Conservation (phyloP, 768 basidiomycete genomes). For the Pulveroboletus sp. region DNA sequence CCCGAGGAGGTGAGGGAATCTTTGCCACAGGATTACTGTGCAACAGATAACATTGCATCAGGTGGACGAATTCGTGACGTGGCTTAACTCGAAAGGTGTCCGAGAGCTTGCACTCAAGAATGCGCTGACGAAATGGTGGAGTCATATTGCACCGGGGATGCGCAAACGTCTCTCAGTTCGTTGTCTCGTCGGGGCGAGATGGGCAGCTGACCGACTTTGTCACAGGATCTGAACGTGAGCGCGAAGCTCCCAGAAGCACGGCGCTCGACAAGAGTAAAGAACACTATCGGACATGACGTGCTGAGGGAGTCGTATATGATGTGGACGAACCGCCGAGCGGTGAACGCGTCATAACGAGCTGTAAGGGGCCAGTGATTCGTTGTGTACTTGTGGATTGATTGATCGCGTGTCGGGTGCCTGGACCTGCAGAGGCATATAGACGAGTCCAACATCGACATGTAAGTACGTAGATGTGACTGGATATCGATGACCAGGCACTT, state of each 20-base stretch:
- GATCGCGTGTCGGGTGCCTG: not conserved
- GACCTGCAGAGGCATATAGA: conserved; percentile 21
- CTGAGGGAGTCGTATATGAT: conserved; percentile 80
- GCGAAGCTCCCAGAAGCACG: conserved; percentile 76
- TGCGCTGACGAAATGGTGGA: conserved; percentile 76
- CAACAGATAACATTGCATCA: conserved; percentile 30
- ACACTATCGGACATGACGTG: conserved; percentile 54
- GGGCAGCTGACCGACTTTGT: conserved; percentile 6
- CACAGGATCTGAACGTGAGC: conserved; percentile 63
- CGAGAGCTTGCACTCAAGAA: conserved; percentile 81
- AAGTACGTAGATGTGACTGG: conserved; percentile 4
- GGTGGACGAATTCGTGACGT: conserved; percentile 79
- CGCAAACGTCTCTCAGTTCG: conserved; percentile 70
- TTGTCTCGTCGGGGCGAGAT: conserved; percentile 10
- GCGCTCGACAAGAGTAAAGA: conserved; percentile 69
- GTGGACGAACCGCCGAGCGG: conserved; percentile 80
- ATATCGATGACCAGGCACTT: too few species aligned
- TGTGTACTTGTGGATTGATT: conserved; percentile 6
- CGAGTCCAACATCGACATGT: conserved; percentile 9
- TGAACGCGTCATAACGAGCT: conserved; percentile 29
- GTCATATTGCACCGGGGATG: conserved; percentile 75
- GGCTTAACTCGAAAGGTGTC: conserved; percentile 90
- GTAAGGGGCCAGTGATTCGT: not conserved
- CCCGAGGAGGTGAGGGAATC: conserved; percentile 66
- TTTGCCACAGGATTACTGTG: not conserved